Conservation (phyloP, 2,329 filamentous ascomycete genomes). For the Didymella segeticola region DNA sequence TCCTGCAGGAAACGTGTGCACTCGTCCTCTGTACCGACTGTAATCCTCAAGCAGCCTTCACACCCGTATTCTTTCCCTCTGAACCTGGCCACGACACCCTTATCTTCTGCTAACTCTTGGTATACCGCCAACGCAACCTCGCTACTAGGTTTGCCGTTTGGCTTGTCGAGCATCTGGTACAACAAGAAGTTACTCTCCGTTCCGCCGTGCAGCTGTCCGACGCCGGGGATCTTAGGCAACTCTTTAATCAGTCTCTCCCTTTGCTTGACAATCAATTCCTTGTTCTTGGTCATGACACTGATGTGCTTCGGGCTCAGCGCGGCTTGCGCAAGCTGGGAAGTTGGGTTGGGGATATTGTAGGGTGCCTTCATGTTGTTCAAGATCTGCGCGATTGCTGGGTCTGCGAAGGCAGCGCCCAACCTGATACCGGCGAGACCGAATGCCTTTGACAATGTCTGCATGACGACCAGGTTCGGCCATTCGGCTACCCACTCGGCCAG, state of each 20-base stretch:
- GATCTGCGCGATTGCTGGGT: constrained; percentile 74
- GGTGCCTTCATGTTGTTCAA: constrained; percentile 95
- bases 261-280: constrained; percentile 74
- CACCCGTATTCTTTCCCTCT: constrained; percentile 92
- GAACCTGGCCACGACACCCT: constrained; percentile 92
- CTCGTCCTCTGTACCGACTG: constrained; percentile 87
- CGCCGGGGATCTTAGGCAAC: constrained; percentile 75
- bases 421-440: constrained; percentile 95
- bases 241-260: constrained; percentile 76
- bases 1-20: constrained; percentile 79
- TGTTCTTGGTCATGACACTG: constrained; percentile 73
- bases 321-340: constrained; percentile 77
- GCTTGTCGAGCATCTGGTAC: constrained; percentile 79
- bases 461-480: constrained; percentile 94
- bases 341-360: constrained; percentile 92
- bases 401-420: constrained; percentile 83
- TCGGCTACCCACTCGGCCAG: constrained; percentile 91
- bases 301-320: constrained; percentile 74
- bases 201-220: constrained; percentile 83
- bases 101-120: constrained; percentile 80
- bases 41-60: constrained; percentile 86
- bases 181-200: constrained; percentile 86
- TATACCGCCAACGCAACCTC: constrained; percentile 79
- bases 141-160: constrained; percentile 77
- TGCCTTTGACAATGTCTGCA: constrained; percentile 98